Percentiles rank a stretch among this genome's conserved stretches.
These are phyloP conservation scores for Picea glauca DNA, from an alignment of 75 land plant species.

Conservation along the genomic window DNA sequence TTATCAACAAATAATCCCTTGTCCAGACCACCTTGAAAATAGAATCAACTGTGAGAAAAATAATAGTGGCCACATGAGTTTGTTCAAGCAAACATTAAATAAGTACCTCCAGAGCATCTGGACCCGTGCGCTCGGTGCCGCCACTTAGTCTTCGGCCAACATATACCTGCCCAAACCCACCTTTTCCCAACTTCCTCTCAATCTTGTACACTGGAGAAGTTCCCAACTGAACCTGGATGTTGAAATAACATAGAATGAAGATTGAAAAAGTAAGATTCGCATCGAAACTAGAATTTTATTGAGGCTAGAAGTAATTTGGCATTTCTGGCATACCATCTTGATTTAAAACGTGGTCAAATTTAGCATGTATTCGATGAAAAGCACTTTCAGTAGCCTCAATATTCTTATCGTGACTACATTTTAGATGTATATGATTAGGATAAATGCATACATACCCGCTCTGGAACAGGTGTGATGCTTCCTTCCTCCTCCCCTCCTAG, in stretches of 20 bases:
- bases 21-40: background rate
- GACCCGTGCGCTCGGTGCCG: constrained; percentile 78
- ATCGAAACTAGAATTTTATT: background rate
- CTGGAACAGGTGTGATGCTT: constrained; percentile 78
- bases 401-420: background rate
- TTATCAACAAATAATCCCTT: background rate
- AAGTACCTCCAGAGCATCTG: constrained; percentile 87
- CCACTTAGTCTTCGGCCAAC: constrained; percentile 77
- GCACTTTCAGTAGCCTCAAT: too few relatives aligned
- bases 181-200: constrained; percentile 92
- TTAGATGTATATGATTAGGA: background rate
- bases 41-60: background rate
- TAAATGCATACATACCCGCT: constrained; percentile 52
- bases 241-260: background rate
- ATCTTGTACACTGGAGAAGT: constrained; percentile 81
- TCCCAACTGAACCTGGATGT: constrained; percentile 85
- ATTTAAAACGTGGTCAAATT: background rate
- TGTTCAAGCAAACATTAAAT: background rate
- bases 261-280: background rate
- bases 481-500: constrained; percentile 76
- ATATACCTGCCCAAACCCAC: constrained; percentile 98
- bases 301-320: background rate
- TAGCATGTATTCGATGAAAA: background rate
- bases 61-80: background rate
- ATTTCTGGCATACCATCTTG: background rate